Percentiles rank a stretch among this genome's conserved stretches.
Conservation (phyloP, 164 flowering plant genomes). For the Berberis vulgaris region DNA sequence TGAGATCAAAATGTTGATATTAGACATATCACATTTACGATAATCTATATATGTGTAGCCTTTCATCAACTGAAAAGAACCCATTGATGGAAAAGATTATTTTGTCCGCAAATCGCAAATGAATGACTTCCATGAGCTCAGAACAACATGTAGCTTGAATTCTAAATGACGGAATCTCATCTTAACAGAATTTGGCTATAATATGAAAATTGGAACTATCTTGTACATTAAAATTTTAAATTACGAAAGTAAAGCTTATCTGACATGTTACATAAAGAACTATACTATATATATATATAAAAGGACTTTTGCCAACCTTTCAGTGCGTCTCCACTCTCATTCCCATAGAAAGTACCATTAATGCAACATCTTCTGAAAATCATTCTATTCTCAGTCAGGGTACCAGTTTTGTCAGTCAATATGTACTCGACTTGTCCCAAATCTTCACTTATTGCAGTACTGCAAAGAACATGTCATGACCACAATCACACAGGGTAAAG, state of each 20-base stretch:
- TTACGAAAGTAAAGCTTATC: neutral
- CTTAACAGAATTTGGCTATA: no score
- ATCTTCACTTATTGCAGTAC: slow-evolving; percentile 99
- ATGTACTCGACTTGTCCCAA: slow-evolving; percentile 99
- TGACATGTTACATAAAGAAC: neutral
- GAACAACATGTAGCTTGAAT: no score
- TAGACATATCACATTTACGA: no score
- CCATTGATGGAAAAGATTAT: no score
- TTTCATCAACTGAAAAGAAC: no score
- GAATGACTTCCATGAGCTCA: no score
- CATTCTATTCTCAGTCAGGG: slow-evolving; percentile 94
- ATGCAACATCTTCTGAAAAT: slow-evolving; percentile 91
- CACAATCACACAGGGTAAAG: slow-evolving; percentile 12
- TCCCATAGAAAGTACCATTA: slow-evolving; percentile 70
- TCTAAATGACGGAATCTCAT: no score
- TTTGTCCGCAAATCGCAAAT: no score
- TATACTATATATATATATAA: neutral
- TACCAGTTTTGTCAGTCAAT: slow-evolving; percentile 97
- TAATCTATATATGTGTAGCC: no score
- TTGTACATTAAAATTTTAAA: no score
- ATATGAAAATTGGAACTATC: no score
- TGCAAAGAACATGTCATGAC: slow-evolving; percentile 37
- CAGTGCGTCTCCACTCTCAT: slow-evolving; percentile 85
- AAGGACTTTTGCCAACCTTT: slow-evolving; percentile 45
- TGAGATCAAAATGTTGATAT: no score